A percentile compares a stretch with the other conserved stretches of the same genome.
Conservation (phyloP, 108 stramenopile genomes). For the Cylindrotheca closterium region DNA sequence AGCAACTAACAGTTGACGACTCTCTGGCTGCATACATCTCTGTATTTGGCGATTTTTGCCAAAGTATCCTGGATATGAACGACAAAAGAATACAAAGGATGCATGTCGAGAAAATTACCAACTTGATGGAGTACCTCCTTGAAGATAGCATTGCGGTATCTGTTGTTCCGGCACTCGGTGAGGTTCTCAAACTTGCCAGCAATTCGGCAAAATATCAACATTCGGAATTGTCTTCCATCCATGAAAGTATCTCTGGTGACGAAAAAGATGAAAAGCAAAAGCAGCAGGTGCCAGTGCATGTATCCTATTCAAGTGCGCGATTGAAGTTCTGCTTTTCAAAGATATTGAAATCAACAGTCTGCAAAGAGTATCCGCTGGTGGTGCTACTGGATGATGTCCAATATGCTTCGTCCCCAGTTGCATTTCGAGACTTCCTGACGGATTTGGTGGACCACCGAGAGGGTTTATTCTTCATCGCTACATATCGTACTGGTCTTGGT, state of each 20-base stretch:
- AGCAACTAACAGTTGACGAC: neutral
- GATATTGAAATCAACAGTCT: neutral
- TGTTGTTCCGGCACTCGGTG: neutral
- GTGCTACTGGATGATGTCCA: slow-evolving; percentile 63
- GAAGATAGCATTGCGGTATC: neutral
- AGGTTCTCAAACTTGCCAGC: neutral
- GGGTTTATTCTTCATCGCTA: neutral
- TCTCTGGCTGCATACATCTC: slow-evolving; percentile 1
- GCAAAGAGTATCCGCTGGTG: slow-evolving; percentile 2
- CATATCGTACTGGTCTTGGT: neutral
- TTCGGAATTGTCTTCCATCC: neutral
- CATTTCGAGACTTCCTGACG: neutral
- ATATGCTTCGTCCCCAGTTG: slow-evolving; percentile 1
- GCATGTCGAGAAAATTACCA: neutral
- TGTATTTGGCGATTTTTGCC: neutral
- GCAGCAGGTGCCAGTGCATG: neutral
- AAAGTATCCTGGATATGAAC: neutral
- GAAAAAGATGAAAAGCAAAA: neutral
- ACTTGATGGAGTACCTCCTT: neutral
- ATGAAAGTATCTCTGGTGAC: neutral
- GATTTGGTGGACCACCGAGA: neutral
- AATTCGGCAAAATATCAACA: neutral
- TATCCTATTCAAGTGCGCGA: neutral
- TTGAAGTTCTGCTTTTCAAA: neutral
- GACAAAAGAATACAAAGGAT: neutral